A percentile compares a stretch with the other conserved stretches of the same genome.
Evolutionary conservation across 495 filamentous ascomycete genomes (phyloP).

Genomic region (Cetradonia linearis): DNA sequence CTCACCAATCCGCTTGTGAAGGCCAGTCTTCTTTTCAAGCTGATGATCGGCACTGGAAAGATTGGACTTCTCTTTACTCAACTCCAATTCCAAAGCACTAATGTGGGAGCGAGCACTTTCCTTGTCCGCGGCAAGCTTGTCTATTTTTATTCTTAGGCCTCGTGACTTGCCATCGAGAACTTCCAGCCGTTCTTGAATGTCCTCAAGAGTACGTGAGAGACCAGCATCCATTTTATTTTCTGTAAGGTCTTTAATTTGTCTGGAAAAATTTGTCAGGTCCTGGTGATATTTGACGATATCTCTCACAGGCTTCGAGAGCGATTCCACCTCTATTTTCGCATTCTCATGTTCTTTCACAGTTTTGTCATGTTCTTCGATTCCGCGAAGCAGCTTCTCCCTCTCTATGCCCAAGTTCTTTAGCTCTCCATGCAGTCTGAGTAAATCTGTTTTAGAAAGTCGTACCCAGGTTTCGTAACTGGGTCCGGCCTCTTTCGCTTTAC

Average conservation of each 20-base stretch:
- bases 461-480: conserved; percentile 63
- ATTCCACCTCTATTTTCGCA: conserved; percentile 62
- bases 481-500: conserved; percentile 47
- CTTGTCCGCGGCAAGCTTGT: conserved; percentile 54
- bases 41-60: conserved; percentile 59
- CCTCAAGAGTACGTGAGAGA: conserved; percentile 57
- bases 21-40: conserved; percentile 62
- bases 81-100: conserved; percentile 58
- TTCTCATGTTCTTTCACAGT: conserved; percentile 53
- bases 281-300: conserved; percentile 62
- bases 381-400: conserved; percentile 48
- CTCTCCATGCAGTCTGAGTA: conserved; percentile 58
- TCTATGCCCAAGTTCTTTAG: conserved; percentile 43
- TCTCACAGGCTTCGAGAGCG: conserved; percentile 60
- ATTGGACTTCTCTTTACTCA: conserved; percentile 56
- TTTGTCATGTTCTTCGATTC: conserved; percentile 65
- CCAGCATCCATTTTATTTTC: conserved; percentile 60
- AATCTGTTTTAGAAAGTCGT: conserved; percentile 55
- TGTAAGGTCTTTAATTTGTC: conserved; percentile 58
- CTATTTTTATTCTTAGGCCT: conserved; percentile 48
- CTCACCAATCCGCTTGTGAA: conserved; percentile 60
- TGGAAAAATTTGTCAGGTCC: conserved; percentile 58
- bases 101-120: conserved; percentile 60
- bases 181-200: conserved; percentile 69
- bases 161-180: conserved; percentile 56